Base-by-base conservation (phyloP, 148 eudicot genomes). In the Camellia lanceoleosa region DNA sequence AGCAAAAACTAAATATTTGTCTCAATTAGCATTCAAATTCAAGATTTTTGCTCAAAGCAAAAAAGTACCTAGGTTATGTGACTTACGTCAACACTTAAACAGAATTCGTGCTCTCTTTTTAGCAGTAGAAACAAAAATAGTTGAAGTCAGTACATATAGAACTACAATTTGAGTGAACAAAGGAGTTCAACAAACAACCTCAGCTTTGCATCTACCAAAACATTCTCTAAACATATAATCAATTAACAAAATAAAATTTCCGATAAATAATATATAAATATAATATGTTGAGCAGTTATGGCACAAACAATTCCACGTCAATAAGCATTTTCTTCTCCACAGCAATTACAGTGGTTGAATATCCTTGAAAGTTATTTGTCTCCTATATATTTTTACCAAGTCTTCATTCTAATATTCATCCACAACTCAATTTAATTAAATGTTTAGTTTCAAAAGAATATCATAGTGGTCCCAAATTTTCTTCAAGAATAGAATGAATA, bases 131-230 rank as follows among this genome's bases (percentile, higher is more conserved):
- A 60, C n/a, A 47, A 68, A 42, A 41, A 55, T 11, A 13, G 51
- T 14, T 55, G 63, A 30, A 71, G 75, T 73, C 4, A 7, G 47
- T 15, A 73, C 3, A 23, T 30, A 5, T 3, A 9, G 46, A 55
- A 56, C 76, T 54, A 54, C 64, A 73, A 41, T 16, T 73, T 30
- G 47, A 15, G 23, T 14, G 13, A 38, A 41, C 18, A 38, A 73
- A 73, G 14, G 20, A 30, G 64, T 73, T 56, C 49, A 73, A 73
- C 6, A 55, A 56, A 56, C 64, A 73, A 13, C 76, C 20, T 49
- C 75, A 71, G 60, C 43, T 18, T 72, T 72, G 59, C 51, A 19
- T 71, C 75, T 52, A 42, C 52, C 73, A 20, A 4, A 20, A 38
- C 38, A 73, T 15, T 41, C 10, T 55, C 19, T 7, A 23, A 11